A percentile compares a stretch with the other conserved stretches of the same genome.
phyloP scores from a whole-genome alignment of 371 early-diverging fungal genomes.

The Chytridium lagenaria region DNA sequence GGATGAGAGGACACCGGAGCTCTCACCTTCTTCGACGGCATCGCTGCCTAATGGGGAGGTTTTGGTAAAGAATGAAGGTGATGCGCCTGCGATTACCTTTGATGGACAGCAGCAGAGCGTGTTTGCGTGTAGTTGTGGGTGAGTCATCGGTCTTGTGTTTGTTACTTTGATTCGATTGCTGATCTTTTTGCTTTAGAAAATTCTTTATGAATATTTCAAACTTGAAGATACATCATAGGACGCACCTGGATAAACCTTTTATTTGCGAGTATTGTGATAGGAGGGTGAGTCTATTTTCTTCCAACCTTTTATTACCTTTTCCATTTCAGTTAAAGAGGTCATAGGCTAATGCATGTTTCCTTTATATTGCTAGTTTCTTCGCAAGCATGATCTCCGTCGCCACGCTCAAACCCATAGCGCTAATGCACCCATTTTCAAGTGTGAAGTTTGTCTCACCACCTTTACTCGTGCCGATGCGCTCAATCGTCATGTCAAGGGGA shows the following conservation, averaged over 20 bases:
- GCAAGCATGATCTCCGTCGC: conserved; percentile 28
- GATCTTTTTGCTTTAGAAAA: conserved; percentile 4
- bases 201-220: conserved; percentile 6
- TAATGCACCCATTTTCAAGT: conserved; percentile 9
- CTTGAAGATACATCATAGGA: neutral
- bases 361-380: conserved; percentile 21
- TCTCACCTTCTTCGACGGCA: neutral
- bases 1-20: neutral
- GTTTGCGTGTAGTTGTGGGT: conserved; percentile 14
- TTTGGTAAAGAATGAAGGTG: neutral
- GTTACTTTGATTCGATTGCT: neutral
- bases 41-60: too few relatives aligned
- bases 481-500: conserved; percentile 25
- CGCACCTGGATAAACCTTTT: conserved; percentile 14
- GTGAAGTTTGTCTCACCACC: conserved; percentile 22
- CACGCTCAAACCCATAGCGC: conserved; percentile 15
- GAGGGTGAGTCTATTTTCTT: conserved; percentile 15
- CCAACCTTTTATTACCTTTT: neutral
- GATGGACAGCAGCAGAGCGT: neutral
- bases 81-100: too few relatives aligned
- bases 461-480: conserved; percentile 27
- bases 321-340: too few relatives aligned
- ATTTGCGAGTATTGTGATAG: conserved; percentile 18
- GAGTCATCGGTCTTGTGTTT: neutral
- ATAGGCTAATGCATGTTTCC: neutral